Evolutionary conservation across 1,284 basidiomycete genomes (phyloP).

Genomic region (Peniophora sp.): DNA sequence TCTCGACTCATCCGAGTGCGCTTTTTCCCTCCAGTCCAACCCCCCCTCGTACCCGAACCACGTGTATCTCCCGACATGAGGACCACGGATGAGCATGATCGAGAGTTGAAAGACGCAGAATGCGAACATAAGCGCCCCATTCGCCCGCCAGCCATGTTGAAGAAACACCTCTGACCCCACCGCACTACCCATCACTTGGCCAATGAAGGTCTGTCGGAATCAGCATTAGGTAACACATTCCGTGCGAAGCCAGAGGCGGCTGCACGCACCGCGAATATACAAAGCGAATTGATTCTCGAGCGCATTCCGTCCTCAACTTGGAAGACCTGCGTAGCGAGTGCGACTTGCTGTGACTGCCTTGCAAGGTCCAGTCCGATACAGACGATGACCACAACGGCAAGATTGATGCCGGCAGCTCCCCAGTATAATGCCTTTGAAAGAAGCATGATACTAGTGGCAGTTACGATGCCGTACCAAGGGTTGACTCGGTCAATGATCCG

Average conservation of each 20-base stretch:
- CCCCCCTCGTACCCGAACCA: constrained; percentile 33
- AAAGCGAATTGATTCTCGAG: constrained; percentile 43
- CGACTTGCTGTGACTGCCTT: constrained; percentile 37
- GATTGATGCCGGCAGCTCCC: constrained; percentile 34
- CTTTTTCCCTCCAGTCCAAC: constrained; percentile 16
- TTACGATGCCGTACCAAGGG: constrained; percentile 40
- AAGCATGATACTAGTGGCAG: constrained; percentile 26
- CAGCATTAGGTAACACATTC: not conserved
- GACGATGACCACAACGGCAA: constrained; percentile 37
- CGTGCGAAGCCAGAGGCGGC: not conserved
- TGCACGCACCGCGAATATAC: constrained; percentile 30
- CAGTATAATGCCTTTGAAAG: constrained; percentile 32
- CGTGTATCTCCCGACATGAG: constrained; percentile 27
- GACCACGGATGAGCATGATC: constrained; percentile 33
- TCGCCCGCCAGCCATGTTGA: constrained; percentile 41
- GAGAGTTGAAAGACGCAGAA: constrained; percentile 33
- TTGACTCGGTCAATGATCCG: constrained; percentile 40
- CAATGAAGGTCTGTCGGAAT: constrained; percentile 28
- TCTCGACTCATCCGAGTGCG: too few species aligned
- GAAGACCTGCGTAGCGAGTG: constrained; percentile 32
- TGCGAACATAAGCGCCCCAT: constrained; percentile 37
- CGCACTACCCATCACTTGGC: constrained; percentile 46
- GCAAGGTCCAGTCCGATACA: constrained; percentile 40
- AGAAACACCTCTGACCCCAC: constrained; percentile 44
- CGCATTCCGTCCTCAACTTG: constrained; percentile 28